phyloP scores from a whole-genome alignment of 768 basidiomycete genomes.

The Suillus ampliporus region DNA sequence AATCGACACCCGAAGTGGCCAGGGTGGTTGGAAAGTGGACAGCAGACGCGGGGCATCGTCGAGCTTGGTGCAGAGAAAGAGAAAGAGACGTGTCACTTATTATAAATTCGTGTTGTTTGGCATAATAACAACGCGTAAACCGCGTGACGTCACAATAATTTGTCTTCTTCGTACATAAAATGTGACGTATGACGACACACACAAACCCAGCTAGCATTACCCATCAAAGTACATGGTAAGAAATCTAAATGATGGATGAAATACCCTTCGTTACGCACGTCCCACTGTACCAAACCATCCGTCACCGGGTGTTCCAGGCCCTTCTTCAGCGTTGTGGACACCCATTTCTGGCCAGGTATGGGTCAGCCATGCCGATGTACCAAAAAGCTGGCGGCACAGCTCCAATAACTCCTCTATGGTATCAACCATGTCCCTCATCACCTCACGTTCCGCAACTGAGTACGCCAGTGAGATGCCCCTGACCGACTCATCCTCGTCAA shows the following conservation, averaged over 20 bases:
- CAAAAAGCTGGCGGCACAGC: constrained; percentile 48
- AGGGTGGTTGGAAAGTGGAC: constrained; percentile 37
- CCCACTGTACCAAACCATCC: constrained; percentile 36
- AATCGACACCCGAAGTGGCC: constrained; percentile 57
- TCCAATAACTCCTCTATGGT: constrained; percentile 48
- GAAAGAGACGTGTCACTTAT: neutral
- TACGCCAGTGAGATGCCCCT: constrained; percentile 46
- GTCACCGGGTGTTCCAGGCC: constrained; percentile 15
- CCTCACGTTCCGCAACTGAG: constrained; percentile 49
- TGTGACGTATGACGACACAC: neutral
- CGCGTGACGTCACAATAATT: constrained; percentile 5
- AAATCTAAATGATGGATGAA: neutral
- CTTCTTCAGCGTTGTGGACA: constrained; percentile 1
- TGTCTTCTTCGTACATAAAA: neutral
- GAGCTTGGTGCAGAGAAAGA: neutral
- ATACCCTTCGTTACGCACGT: constrained; percentile 16
- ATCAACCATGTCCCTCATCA: constrained; percentile 47
- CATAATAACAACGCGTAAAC: constrained; percentile 2
- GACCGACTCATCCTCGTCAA: constrained; percentile 32
- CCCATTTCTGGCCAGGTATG: constrained; percentile 12
- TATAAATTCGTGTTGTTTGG: constrained; percentile 2
- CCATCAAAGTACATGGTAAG: neutral
- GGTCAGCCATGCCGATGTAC: constrained; percentile 50
- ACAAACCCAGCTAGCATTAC: constrained; percentile 9
- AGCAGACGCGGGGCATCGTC: constrained; percentile 1